Percentiles rank a stretch among this genome's conserved stretches.
Conservation (phyloP, 192 early-diverging fungal genomes). For the Entomortierella chlamydospora region DNA sequence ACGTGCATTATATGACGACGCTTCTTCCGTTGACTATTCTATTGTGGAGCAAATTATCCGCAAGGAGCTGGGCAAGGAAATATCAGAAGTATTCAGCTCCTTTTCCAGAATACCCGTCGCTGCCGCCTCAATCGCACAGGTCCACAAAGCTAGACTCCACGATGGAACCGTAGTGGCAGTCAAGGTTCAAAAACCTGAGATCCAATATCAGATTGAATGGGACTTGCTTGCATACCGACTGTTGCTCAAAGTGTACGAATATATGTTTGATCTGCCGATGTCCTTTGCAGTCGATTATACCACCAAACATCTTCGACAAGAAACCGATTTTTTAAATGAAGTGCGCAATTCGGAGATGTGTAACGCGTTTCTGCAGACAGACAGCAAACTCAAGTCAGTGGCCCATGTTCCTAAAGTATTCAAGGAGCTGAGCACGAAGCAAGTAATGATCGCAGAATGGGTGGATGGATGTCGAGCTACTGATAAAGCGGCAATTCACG, state of each 20-base stretch:
- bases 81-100: conserved; percentile 74
- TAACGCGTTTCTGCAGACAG: conserved; percentile 59
- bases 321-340: conserved; percentile 92
- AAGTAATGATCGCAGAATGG: conserved; percentile 91
- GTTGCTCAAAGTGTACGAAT: conserved; percentile 74
- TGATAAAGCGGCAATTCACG: conserved; percentile 63
- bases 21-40: conserved; percentile 76
- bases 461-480: conserved; percentile 83
- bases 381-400: conserved; percentile 56
- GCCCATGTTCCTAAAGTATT: conserved; percentile 86
- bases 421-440: conserved; percentile 73
- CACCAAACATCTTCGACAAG: conserved; percentile 77
- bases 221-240: conserved; percentile 79
- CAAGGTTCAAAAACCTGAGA: conserved; percentile 95
- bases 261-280: conserved; percentile 85
- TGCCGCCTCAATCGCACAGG: conserved; percentile 94
- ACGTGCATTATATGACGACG: conserved; percentile 82
- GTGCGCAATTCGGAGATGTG: conserved; percentile 81
- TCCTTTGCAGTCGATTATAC: conserved; percentile 83
- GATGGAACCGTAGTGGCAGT: conserved; percentile 83
- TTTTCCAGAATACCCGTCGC: conserved; percentile 82
- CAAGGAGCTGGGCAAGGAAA: conserved; percentile 70
- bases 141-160: conserved; percentile 83
- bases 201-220: conserved; percentile 83
- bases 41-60: conserved; percentile 74